A percentile compares a stretch with the other conserved stretches of the same genome.
These are phyloP conservation scores for Tremella fuciformis DNA, from an alignment of 768 basidiomycete genomes.

Conservation along the genomic window DNA sequence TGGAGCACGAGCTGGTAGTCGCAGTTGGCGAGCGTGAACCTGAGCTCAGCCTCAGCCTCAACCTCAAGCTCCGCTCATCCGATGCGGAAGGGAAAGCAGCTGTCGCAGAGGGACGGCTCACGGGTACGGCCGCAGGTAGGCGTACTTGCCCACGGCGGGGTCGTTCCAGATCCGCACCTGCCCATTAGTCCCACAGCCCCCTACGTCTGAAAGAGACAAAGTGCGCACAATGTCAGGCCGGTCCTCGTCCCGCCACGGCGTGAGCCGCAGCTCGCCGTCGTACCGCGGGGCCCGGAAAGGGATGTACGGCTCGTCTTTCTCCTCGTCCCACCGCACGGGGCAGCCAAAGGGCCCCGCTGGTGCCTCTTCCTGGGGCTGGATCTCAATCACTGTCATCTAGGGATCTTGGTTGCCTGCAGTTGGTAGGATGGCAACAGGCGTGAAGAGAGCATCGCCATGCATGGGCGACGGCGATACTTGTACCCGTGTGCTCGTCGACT, in stretches of 20 bases:
- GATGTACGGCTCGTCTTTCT: background rate
- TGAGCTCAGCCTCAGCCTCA: background rate
- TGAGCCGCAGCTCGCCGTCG: background rate
- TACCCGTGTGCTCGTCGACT: no score
- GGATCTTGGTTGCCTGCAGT: background rate
- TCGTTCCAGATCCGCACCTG: slow-evolving; percentile 7
- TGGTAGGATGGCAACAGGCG: background rate
- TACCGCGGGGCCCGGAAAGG: background rate
- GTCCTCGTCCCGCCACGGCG: slow-evolving; percentile 1
- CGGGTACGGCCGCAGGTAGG: slow-evolving; percentile 3
- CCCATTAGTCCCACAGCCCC: background rate
- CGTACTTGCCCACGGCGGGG: background rate
- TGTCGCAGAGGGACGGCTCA: background rate
- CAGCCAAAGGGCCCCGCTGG: background rate
- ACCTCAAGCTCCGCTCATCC: no score
- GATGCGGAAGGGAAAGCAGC: no score
- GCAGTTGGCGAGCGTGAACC: background rate
- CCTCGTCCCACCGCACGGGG: slow-evolving; percentile 1
- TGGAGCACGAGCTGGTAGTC: background rate
- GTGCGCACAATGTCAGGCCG: slow-evolving; percentile 2
- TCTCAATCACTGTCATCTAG: background rate
- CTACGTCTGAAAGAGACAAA: no score
- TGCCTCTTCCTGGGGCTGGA: background rate
- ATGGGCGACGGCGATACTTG: background rate
- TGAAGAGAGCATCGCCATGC: no score